phyloP scores from a whole-genome alignment of 345 rosid genomes.

The Bruguiera gymnorhiza region DNA sequence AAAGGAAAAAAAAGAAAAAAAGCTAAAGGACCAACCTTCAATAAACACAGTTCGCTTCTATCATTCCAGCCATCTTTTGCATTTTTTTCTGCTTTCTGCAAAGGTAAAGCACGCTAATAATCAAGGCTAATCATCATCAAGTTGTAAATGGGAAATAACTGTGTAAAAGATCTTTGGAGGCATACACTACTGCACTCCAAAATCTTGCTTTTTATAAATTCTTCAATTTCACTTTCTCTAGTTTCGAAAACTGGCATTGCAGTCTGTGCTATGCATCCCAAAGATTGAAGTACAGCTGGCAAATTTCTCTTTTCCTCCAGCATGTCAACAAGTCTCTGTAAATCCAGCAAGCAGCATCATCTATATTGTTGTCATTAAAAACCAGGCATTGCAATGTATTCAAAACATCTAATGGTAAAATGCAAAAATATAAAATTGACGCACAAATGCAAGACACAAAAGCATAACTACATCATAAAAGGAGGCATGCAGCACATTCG shows the following conservation, averaged over 20 bases:
- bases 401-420: not conserved
- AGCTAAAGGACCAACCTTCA: conserved; percentile 64
- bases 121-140: conserved; percentile 15
- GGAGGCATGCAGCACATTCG: not conserved
- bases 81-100: conserved; percentile 62
- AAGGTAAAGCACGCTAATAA: conserved; percentile 23
- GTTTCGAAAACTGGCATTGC: conserved; percentile 98
- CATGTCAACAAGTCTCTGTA: conserved; percentile 94
- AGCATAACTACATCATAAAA: not conserved
- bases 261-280: conserved; percentile 96
- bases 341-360: conserved; percentile 27
- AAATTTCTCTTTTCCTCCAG: conserved; percentile 83
- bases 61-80: conserved; percentile 60
- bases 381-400: conserved; percentile 4
- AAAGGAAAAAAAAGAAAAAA: not conserved
- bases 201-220: conserved; percentile 73
- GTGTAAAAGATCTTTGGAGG: conserved; percentile 24
- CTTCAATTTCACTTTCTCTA: conserved; percentile 80
- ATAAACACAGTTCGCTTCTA: conserved; percentile 73
- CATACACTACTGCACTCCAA: conserved; percentile 59
- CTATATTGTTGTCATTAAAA: not conserved
- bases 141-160: conserved; percentile 8
- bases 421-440: not conserved
- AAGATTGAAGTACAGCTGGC: conserved; percentile 88
- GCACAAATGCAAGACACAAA: not conserved